Evolutionary conservation across 2,329 filamentous ascomycete genomes (phyloP), one percentile per base, ranked within the genome.

Genomic region (Parascedosporium putredinis): DNA sequence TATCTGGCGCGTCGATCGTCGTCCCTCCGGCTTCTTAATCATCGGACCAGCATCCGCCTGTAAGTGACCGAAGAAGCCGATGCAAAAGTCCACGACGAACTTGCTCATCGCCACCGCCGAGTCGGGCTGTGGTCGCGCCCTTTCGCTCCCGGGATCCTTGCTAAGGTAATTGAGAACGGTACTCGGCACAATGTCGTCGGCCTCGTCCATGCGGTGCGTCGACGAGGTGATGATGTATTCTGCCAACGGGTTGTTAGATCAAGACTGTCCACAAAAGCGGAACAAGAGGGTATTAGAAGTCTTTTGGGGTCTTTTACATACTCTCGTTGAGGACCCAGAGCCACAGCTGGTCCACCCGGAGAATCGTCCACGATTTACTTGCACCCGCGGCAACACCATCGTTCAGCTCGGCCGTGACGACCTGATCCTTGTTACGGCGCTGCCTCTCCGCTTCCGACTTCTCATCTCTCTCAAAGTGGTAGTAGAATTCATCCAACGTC

Each of bases 311-410:
- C 0, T 9, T 3, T 22, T 12, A 42, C 51, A 6, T n/a, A 57
- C 55, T 52, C 7, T 53, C 34, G 5, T 33, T 49, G 20, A 57
- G 49, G 0, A 49, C 40, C 55, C 55, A 57, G 20, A 54, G n/a
- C 55, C 54, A 57, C 2, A 57, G 50, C n/a, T 57, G 53, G n/a
- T 51, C 49, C 3, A 57, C 55, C 22, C 50, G 40, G 2, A 57
- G 23, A 14, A 57, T 5, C 2, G 47, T 22, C 50, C 52, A 55
- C 5, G 22, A 38, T 9, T 36, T 18, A 18, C 27, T 16, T 22
- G 23, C 14, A 5, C 3, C 12, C 34, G 24, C 4, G 4, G 6
- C 24, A 5, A 14, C 36, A 14, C 33, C 31, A 23, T 3, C 16
- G 5, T 42, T 6, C 5, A 52, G 38, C 27, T 33, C 44, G n/a